Evolutionary conservation across 257 asterid genomes (phyloP), one percentile per base, ranked within the genome.

Genomic region (Henckelia pumila): DNA sequence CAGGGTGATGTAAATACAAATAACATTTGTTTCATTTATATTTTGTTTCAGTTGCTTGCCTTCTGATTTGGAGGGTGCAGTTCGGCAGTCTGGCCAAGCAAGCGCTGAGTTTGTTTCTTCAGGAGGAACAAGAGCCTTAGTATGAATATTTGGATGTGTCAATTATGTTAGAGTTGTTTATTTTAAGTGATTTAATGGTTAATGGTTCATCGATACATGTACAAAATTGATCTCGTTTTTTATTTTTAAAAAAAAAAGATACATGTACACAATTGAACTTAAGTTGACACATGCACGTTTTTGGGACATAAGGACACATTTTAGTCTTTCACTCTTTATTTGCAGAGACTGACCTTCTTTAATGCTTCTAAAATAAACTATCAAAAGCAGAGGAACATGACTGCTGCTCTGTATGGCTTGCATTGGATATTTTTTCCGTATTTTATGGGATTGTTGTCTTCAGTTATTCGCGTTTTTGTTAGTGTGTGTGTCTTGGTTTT

Each of bases 51-150:
- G 98, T 78, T 89, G 96, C 77, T 76, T 93, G 80, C 97, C 98
- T 67, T 82, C 89, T 77, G 96, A 87, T 78, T 80, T 93, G 94
- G 97, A 81, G 82, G 98, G 96, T 71, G 98, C 98, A 26, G 94
- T 93, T 71, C 82, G 73, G 61, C 98, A 93, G 77, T 86, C 98
- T 2, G 92, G 95, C 77, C 84, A 77, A 83, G 95, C 98, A 70
- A 75, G 80, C 73, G 96, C 96, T 1, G 81, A 82, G 73, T 93
- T 90, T 81, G 86, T 90, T 63, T 83, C 95, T 52, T 77, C 94
- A 0, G 98, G 98, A 68, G 97, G 97, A 79, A 75, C 78, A 80
- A 83, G 96, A 82, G 95, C 96, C 30, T 86, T 86, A 33, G 98
- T 93, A 86, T 25, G 97, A 77, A 35, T 52, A n/a, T 28, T 21